A percentile compares a stretch with the other conserved stretches of the same genome.
Evolutionary conservation across 306 rosid species (phyloP).

Genomic region (Clitoria ternatea): DNA sequence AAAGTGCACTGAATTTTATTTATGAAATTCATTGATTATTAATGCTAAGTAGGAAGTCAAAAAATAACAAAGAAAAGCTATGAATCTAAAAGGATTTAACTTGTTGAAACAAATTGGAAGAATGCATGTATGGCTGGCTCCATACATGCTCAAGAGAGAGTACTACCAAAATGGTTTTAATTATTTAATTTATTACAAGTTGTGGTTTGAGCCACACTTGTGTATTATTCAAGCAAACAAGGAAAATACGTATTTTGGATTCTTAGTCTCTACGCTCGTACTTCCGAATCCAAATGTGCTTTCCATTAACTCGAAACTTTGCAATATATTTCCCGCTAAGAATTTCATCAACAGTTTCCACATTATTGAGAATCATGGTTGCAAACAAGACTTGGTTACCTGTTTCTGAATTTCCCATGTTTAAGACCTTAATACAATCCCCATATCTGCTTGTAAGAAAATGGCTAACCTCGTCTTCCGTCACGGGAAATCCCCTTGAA

Average conservation of each 20-base stretch:
- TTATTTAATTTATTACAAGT: too few species aligned
- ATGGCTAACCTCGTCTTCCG: conserved; percentile 32
- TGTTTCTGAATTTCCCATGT: conserved; percentile 31
- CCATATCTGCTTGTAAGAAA: conserved; percentile 25
- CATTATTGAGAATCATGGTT: conserved; percentile 34
- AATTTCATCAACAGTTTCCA: conserved; percentile 37
- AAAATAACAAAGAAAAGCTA: too few species aligned
- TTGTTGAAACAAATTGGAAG: too few species aligned
- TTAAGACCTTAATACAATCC: conserved; percentile 37
- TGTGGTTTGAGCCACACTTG: not conserved
- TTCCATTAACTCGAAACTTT: conserved; percentile 46
- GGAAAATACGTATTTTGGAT: not conserved
- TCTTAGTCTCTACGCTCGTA: conserved; percentile 43
- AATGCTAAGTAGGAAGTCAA: too few species aligned
- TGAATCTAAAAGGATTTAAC: too few species aligned
- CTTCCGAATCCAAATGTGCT: conserved; percentile 67
- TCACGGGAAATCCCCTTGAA: conserved; percentile 56
- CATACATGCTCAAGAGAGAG: too few species aligned
- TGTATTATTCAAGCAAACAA: not conserved
- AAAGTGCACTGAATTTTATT: too few species aligned
- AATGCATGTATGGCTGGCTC: too few species aligned
- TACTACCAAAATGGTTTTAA: too few species aligned
- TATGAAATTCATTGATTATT: too few species aligned
- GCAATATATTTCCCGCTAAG: conserved; percentile 36
- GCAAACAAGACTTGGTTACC: conserved; percentile 54